These are phyloP conservation scores for Elsinoe australis DNA, from an alignment of 2,329 filamentous ascomycete genomes.

Conservation along the genomic window DNA sequence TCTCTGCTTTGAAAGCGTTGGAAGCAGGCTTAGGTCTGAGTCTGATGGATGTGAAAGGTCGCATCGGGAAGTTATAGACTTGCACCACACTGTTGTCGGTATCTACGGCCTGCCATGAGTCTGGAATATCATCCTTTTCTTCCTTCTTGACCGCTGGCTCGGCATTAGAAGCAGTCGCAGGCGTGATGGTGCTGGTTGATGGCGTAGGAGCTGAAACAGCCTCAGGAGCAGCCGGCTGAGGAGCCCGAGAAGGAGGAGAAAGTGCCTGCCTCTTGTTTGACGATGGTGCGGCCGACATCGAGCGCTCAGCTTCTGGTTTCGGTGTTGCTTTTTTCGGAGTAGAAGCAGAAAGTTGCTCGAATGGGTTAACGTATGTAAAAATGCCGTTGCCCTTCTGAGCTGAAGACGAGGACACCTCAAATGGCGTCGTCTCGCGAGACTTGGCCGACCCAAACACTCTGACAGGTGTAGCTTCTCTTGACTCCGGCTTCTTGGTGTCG, in stretches of 20 bases:
- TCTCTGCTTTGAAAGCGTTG: conserved; percentile 65
- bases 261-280: too few species aligned
- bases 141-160: conserved; percentile 22
- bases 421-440: conserved; percentile 28
- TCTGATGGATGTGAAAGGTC: conserved; percentile 85
- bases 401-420: conserved; percentile 31
- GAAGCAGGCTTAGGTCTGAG: conserved; percentile 52
- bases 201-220: not conserved
- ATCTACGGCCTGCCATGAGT: conserved; percentile 86
- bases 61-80: conserved; percentile 95
- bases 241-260: too few species aligned
- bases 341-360: conserved; percentile 60
- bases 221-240: not conserved
- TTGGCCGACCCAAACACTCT: conserved; percentile 27
- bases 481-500: conserved; percentile 19
- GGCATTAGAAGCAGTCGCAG: conserved; percentile 15
- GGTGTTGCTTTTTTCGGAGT: conserved; percentile 52
- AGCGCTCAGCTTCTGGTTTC: too few species aligned
- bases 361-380: conserved; percentile 66
- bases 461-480: conserved; percentile 25
- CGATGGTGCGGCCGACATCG: too few species aligned
- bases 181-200: too few species aligned
- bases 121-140: conserved; percentile 59
- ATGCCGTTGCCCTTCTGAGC: conserved; percentile 38
- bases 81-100: conserved; percentile 44